phyloP scores from a whole-genome alignment of 2,329 filamentous ascomycete genomes.

The Aspergillus novoparasiticus region DNA sequence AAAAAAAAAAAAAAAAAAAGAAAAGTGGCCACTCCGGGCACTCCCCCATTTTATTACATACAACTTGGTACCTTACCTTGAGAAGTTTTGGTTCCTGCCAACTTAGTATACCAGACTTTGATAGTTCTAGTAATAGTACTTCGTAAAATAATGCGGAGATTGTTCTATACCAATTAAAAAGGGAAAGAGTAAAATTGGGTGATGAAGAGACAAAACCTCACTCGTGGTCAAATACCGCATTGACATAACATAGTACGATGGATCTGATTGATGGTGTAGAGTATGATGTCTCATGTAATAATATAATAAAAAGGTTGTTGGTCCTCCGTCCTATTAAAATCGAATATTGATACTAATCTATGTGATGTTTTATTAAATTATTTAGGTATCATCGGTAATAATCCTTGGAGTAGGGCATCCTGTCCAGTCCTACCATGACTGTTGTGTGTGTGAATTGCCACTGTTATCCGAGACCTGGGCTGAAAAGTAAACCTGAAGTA shows the following conservation, averaged over 20 bases:
- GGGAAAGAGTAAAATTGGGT: background rate
- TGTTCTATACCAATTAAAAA: background rate
- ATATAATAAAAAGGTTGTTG: background rate
- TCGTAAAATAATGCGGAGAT: constrained; percentile 9
- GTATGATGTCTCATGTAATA: constrained; percentile 5
- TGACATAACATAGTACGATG: background rate
- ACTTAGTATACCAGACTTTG: constrained; percentile 1
- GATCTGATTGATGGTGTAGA: background rate
- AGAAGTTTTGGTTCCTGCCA: background rate
- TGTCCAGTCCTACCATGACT: background rate
- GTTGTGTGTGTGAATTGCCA: constrained; percentile 3
- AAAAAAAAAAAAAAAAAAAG: background rate
- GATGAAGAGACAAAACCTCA: background rate
- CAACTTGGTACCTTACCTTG: background rate
- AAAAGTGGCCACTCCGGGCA: background rate
- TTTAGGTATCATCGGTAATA: constrained; percentile 6
- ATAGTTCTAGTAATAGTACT: background rate
- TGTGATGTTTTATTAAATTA: background rate
- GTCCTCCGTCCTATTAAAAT: background rate
- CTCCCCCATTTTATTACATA: constrained; percentile 6
- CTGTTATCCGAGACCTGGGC: constrained; percentile 10
- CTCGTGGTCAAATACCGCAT: constrained; percentile 9
- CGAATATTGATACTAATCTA: background rate
- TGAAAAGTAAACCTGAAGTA: background rate
- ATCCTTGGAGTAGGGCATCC: background rate